Evolutionary conservation across 371 early-diverging fungal genomes (phyloP).

Genomic region (Haplosporangium sp.): DNA sequence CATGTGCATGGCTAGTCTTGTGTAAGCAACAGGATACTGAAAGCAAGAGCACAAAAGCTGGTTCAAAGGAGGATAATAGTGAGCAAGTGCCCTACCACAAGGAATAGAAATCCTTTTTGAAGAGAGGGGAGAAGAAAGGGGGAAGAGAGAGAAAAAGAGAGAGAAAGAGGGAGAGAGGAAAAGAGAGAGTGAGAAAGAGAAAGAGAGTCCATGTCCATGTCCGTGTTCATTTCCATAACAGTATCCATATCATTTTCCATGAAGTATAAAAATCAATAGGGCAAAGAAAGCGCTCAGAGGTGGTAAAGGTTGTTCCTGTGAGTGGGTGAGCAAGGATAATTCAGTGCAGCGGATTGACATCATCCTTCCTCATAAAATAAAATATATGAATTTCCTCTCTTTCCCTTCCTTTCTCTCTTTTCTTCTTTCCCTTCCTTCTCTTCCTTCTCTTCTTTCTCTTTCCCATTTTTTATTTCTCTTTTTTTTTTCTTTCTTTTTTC

Average conservation of each 20-base stretch:
- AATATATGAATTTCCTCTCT: not conserved
- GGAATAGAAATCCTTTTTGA: too few relatives aligned
- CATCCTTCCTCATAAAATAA: not conserved
- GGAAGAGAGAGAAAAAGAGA: not conserved
- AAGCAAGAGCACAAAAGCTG: too few relatives aligned
- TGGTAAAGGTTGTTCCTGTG: too few relatives aligned
- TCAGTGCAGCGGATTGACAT: too few relatives aligned
- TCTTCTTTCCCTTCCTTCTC: not conserved
- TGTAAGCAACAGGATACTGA: not conserved
- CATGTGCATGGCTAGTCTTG: not conserved
- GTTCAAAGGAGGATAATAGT: too few relatives aligned
- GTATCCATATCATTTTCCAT: too few relatives aligned
- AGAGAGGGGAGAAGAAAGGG: not conserved
- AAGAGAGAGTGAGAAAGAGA: not conserved
- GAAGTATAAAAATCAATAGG: too few relatives aligned
- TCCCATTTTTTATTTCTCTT: not conserved
- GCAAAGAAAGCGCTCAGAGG: too few relatives aligned
- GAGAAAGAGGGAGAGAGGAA: not conserved
- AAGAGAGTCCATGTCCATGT: not conserved
- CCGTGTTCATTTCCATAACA: too few relatives aligned
- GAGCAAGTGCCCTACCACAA: too few relatives aligned
- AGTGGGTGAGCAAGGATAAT: too few relatives aligned
- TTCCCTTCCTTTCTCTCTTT: not conserved
- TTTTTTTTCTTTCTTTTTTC: not conserved
- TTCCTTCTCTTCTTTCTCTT: not conserved